Evolutionary conservation across 1,139 yeast genomes (phyloP).

Genomic region (Blastobotrys aristatus): DNA sequence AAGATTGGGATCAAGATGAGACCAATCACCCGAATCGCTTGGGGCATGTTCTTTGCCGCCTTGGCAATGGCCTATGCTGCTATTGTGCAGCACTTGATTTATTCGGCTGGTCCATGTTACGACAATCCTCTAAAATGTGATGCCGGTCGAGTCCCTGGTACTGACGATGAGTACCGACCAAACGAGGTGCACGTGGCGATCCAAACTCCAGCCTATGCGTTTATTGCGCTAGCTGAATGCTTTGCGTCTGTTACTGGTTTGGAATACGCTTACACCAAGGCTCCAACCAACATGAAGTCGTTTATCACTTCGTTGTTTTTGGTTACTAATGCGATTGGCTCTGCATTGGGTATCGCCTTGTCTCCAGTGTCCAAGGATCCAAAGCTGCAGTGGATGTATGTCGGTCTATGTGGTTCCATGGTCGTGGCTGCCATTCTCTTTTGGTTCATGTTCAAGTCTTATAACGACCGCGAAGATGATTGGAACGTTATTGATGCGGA

Average conservation of each 20-base stretch:
- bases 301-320: constrained; percentile 60
- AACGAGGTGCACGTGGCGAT: constrained; percentile 56
- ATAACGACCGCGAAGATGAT: constrained; percentile 56
- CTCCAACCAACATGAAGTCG: constrained; percentile 61
- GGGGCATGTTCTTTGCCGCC: constrained; percentile 71
- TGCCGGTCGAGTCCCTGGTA: constrained; percentile 28
- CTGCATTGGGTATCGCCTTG: constrained; percentile 69
- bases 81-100: constrained; percentile 68
- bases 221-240: constrained; percentile 60
- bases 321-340: constrained; percentile 59
- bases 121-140: constrained; percentile 46
- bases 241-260: constrained; percentile 63
- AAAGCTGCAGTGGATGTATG: constrained; percentile 61
- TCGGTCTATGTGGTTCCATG: constrained; percentile 57
- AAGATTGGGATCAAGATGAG: constrained; percentile 39
- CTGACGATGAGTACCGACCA: constrained; percentile 32
- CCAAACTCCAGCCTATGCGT: constrained; percentile 39
- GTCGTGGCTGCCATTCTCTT: constrained; percentile 55
- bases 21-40: constrained; percentile 66
- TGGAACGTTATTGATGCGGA: constrained; percentile 52
- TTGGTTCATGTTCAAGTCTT: constrained; percentile 56
- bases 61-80: constrained; percentile 76
- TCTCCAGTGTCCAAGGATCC: constrained; percentile 64
- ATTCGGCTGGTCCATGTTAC: constrained; percentile 73
- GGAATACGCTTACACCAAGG: constrained; percentile 67